phyloP scores from a whole-genome alignment of 768 basidiomycete species.

The Naganishia antarctica region DNA sequence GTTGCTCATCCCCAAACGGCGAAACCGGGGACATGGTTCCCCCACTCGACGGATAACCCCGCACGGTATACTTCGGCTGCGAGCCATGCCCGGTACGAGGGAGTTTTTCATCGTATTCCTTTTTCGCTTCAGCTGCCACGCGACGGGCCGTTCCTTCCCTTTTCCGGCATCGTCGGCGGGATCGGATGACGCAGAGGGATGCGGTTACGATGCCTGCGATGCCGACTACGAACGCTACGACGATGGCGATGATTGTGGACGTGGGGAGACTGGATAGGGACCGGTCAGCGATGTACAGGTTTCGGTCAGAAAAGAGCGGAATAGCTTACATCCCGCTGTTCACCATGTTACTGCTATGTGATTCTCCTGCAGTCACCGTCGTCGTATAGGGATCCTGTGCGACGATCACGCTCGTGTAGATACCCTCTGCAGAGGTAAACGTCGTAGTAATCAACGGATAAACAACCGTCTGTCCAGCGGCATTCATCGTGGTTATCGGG shows the following conservation, averaged over 20 bases:
- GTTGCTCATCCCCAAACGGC: slow-evolving; percentile 12
- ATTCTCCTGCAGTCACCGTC: slow-evolving; percentile 4
- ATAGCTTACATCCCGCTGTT: slow-evolving; percentile 2
- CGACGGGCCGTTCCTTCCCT: slow-evolving; percentile 9
- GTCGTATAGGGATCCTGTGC: not conserved
- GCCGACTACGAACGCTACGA: slow-evolving; percentile 7
- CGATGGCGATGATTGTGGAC: slow-evolving; percentile 20
- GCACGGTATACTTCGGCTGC: not conserved
- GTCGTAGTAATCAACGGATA: slow-evolving; percentile 8
- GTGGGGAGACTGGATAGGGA: not conserved
- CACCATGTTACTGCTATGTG: slow-evolving; percentile 1
- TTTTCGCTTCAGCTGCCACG: slow-evolving; percentile 12
- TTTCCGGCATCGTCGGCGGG: not conserved
- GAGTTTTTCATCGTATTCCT: slow-evolving; percentile 18
- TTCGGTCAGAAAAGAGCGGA: not conserved
- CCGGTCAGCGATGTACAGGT: not conserved
- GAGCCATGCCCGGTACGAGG: not conserved
- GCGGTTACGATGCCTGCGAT: slow-evolving; percentile 3
- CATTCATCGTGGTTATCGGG: not conserved
- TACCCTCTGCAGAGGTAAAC: slow-evolving; percentile 9
- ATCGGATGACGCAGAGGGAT: slow-evolving; percentile 8
- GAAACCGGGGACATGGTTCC: not conserved
- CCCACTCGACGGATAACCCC: too few relatives aligned
- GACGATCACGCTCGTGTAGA: not conserved
- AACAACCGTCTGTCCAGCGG: not conserved